Percentiles rank a stretch among this genome's conserved stretches.
Evolutionary conservation across 2,329 filamentous ascomycete genomes (phyloP).

Genomic region (Fusarium pseudograminearum): DNA sequence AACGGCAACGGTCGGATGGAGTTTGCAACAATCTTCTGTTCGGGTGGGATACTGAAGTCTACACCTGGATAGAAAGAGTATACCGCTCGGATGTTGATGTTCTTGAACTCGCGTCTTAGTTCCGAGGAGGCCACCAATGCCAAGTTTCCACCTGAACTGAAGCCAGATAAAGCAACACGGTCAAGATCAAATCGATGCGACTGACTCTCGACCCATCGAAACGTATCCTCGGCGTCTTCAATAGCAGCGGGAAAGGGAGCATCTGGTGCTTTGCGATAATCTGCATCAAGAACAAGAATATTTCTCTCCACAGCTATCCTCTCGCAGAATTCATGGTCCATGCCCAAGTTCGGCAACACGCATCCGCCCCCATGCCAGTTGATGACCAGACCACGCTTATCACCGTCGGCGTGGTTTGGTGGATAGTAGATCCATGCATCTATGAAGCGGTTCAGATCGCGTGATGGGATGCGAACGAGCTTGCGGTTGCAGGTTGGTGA

Average conservation of each 20-base stretch:
- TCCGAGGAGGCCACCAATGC: constrained; percentile 51
- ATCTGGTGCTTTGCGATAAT: constrained; percentile 58
- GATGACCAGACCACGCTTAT: constrained; percentile 44
- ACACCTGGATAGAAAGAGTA: constrained; percentile 59
- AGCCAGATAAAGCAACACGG: constrained; percentile 59
- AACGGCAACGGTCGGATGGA: constrained; percentile 25
- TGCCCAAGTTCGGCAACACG: constrained; percentile 53
- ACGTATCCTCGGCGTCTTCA: constrained; percentile 53
- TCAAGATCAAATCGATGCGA: constrained; percentile 49
- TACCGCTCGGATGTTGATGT: constrained; percentile 62
- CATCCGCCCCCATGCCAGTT: constrained; percentile 55
- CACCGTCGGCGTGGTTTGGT: neutral
- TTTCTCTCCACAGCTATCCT: constrained; percentile 47
- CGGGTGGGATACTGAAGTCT: constrained; percentile 49
- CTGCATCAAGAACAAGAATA: constrained; percentile 48
- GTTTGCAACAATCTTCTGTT: constrained; percentile 47
- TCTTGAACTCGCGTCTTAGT: constrained; percentile 43
- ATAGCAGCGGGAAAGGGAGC: constrained; percentile 54
- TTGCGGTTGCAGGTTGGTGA: constrained; percentile 31
- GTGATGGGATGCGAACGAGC: constrained; percentile 45
- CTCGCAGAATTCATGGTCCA: constrained; percentile 55
- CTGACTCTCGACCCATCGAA: constrained; percentile 48
- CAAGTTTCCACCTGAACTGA: constrained; percentile 61
- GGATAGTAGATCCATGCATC: constrained; percentile 48
- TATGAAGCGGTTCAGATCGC: constrained; percentile 46